phyloP scores from a whole-genome alignment of 768 basidiomycete species.

The Exidia glandulosa region DNA sequence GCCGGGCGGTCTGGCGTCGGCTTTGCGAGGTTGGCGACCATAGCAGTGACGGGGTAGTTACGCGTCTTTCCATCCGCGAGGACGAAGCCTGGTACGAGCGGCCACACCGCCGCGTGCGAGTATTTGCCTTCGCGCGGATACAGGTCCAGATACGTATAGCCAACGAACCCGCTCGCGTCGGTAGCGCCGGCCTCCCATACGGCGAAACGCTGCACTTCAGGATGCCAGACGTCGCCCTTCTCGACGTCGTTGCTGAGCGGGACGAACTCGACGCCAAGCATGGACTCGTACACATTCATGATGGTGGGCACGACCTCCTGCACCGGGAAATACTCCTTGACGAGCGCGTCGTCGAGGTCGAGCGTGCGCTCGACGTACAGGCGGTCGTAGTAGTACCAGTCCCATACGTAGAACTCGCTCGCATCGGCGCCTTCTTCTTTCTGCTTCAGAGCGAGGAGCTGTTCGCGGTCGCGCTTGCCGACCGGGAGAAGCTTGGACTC shows the following conservation, averaged over 20 bases:
- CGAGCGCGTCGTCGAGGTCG: slow-evolving; percentile 59
- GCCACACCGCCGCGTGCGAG: slow-evolving; percentile 81
- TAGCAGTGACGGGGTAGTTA: slow-evolving; percentile 63
- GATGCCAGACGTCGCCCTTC: slow-evolving; percentile 63
- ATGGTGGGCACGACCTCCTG: slow-evolving; percentile 72
- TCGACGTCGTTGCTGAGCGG: slow-evolving; percentile 27
- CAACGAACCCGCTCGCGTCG: slow-evolving; percentile 61
- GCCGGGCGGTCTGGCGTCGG: slow-evolving; percentile 71
- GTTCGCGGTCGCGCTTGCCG: slow-evolving; percentile 52
- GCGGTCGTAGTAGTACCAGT: slow-evolving; percentile 57
- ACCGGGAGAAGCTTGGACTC: slow-evolving; percentile 63
- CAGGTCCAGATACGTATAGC: slow-evolving; percentile 81
- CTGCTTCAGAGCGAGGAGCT: slow-evolving; percentile 62
- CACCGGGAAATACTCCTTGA: slow-evolving; percentile 88
- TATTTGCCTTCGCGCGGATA: slow-evolving; percentile 78
- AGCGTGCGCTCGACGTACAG: slow-evolving; percentile 56
- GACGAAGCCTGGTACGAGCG: slow-evolving; percentile 55
- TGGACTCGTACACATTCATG: slow-evolving; percentile 70
- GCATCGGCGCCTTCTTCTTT: slow-evolving; percentile 58
- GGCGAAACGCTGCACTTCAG: slow-evolving; percentile 72
- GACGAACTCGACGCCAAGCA: slow-evolving; percentile 62
- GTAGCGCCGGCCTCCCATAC: slow-evolving; percentile 77
- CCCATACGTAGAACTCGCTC: slow-evolving; percentile 72
- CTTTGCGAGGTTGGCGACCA: slow-evolving; percentile 90
- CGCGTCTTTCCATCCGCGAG: slow-evolving; percentile 35